Base-by-base conservation (phyloP, 805 yeast genomes). In the Candida maesae region DNA sequence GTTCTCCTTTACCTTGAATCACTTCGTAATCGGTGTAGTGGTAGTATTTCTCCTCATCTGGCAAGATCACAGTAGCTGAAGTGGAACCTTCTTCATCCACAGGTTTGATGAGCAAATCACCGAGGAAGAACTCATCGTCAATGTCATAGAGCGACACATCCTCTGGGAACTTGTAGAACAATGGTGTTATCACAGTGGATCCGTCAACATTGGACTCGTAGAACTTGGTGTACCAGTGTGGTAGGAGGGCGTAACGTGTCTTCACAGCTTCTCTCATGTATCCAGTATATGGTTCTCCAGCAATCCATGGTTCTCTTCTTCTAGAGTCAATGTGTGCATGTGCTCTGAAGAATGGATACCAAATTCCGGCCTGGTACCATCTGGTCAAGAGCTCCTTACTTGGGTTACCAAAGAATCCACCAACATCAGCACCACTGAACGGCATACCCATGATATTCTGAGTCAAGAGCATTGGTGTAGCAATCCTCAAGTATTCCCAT, bases 281-380 rank as follows among this genome's bases (percentile, higher is more conserved):
- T 0, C 76, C 64, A 7, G 82, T 77, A 50, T 78, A 78, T 3
- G 91, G 90, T 23, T 82, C 95, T 8, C 85, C 84, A 2, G 84
- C 71, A 34, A 91, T 60, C 81, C 88, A 91, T 1, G 99, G 99
- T 60, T 93, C 99, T 47, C 96, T 76, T 64, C 98, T 79, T 55
- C 83, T 73, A 1, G 96, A 72, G 61, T 93, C 99, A 39, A 91
- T 84, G 65, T 93, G 98, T 0, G 98, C 97, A 65, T 93, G 99
- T 0, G 83, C 97, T 55, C 99, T 73, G 68, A 93, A 91, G 56
- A 93, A 93, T 26, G 99, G 99, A 63, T 91, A 90, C 83, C 95
- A 91, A 21, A 85, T 77, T 44, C 97, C 99, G 3, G 95, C 73
- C 61, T 93, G 99, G 59, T 90, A 91, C 99, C 99, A 93, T 55